Percentiles rank a stretch among this genome's conserved stretches.
These are phyloP conservation scores for Puccinia sorghi DNA, from an alignment of 1,284 basidiomycete genomes.

Conservation along the genomic window DNA sequence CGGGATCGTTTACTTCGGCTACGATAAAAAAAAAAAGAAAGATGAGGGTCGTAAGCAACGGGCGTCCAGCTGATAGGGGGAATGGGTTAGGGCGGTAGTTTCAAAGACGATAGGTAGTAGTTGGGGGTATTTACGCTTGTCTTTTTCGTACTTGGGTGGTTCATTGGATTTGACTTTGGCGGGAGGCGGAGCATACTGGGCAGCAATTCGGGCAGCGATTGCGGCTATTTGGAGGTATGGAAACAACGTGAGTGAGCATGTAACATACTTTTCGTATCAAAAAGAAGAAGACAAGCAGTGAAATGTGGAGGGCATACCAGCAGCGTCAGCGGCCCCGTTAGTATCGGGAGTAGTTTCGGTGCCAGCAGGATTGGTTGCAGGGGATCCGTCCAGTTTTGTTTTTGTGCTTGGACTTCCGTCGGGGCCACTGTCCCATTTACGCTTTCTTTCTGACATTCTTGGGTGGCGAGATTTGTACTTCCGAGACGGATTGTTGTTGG, in stretches of 20 bases:
- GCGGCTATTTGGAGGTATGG: slow-evolving; percentile 8
- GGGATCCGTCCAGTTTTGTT: background rate
- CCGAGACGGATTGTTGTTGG: background rate
- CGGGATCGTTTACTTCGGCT: slow-evolving; percentile 56
- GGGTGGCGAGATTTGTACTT: background rate
- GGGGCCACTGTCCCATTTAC: slow-evolving; percentile 48
- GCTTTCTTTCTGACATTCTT: slow-evolving; percentile 43
- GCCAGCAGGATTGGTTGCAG: background rate
- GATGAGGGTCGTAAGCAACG: background rate
- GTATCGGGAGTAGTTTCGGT: background rate
- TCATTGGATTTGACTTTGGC: slow-evolving; percentile 40
- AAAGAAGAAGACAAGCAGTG: background rate
- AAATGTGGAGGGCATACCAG: slow-evolving; percentile 20
- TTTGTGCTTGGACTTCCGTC: slow-evolving; percentile 39
- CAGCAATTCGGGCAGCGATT: slow-evolving; percentile 47
- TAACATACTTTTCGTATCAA: background rate
- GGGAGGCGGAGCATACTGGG: slow-evolving; percentile 40
- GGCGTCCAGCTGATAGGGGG: background rate
- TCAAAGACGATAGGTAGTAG: background rate
- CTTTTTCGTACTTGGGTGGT: slow-evolving; percentile 47
- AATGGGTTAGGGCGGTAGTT: background rate
- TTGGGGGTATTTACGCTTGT: slow-evolving; percentile 36
- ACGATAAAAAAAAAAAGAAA: background rate
- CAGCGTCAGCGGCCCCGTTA: slow-evolving; percentile 37
- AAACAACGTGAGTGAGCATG: background rate